Evolutionary conservation across 305 asterid species (phyloP), one percentile per base, ranked within the genome.

Genomic region (Fraxinus albicans): DNA sequence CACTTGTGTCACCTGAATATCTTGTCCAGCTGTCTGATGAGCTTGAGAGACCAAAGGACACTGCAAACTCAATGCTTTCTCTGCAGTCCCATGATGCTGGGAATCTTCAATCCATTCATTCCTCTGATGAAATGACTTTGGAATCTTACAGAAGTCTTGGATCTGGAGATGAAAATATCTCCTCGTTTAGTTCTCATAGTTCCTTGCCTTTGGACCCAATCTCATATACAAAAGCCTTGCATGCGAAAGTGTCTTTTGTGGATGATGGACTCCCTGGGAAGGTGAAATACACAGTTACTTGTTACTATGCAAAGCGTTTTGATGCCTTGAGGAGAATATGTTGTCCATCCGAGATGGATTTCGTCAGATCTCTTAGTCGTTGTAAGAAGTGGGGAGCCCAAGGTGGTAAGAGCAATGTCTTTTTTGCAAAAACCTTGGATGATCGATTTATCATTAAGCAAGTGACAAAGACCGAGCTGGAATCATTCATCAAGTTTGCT

Each of bases 331-430:
- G 99, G 90, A 89, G 90, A 90, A 90, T 92, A 40, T 90, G 95
- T 79, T 97, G 98, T 78, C 97, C 99, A 19, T 93, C 96, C 2
- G 98, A 95, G 90, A 80, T 87, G 87, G 98, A 97, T 82, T 97
- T 80, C 47, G 80, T 94, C 76, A 89, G 98, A 83, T 97, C 98
- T 73, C 96, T 97, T 72, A 94, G 99, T 86, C 93, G 99, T 27
- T 94, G 98, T 70, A 94, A 95, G 92, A 97, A 97, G 88, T 97
- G 99, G 99, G 99, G 98, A 81, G 99, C 99, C 76, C 99, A 95
- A 88, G 98, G 99, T 86, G 99, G 99, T 76, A 95, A 97, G 89
- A 96, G 98, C 89, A 95, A 93, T 69, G 99, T 92, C 77, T 96
- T 96, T 85, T 96, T 94, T 78, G 99, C 99, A 4, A 96, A 97